Evolutionary conservation across 2,329 filamentous ascomycete genomes (phyloP).

Genomic region (Sordariomycetes sp.): DNA sequence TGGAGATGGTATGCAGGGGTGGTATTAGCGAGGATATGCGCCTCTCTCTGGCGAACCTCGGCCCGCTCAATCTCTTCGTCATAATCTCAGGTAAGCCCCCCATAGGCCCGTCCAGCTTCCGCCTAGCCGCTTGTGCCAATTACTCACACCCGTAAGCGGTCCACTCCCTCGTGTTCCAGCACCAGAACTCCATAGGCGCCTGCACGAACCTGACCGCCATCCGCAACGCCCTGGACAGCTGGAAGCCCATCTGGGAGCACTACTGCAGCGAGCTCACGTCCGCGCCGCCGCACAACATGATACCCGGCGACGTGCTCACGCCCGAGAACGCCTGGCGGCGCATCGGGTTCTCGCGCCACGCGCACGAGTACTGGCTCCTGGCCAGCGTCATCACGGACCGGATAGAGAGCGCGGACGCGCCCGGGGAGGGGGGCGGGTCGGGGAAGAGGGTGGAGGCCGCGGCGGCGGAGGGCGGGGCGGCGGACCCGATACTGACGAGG

Average conservation of each 20-base stretch:
- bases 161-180: slow-evolving; percentile 22
- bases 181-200: slow-evolving; percentile 20
- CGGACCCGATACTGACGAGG: slow-evolving; percentile 19
- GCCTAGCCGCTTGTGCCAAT: no score
- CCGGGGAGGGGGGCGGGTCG: not conserved
- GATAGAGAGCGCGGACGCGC: slow-evolving; percentile 7
- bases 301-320: slow-evolving; percentile 7
- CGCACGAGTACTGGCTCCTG: slow-evolving; percentile 23
- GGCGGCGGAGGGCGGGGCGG: not conserved
- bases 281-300: slow-evolving; percentile 9
- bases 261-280: slow-evolving; percentile 8
- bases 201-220: slow-evolving; percentile 15
- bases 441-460: not conserved
- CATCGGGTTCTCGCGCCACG: slow-evolving; percentile 20
- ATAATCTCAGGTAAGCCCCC: slow-evolving; percentile 6
- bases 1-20: slow-evolving; percentile 14
- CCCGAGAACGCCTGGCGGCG: slow-evolving; percentile 19
- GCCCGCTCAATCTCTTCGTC: slow-evolving; percentile 16
- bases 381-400: slow-evolving; percentile 19
- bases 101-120: not conserved
- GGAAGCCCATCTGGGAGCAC: slow-evolving; percentile 15
- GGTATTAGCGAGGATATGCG: slow-evolving; percentile 9
- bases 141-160: no score
- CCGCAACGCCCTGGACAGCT: slow-evolving; percentile 17
- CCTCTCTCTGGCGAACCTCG: slow-evolving; percentile 11